These are phyloP conservation scores for Blastocladiella britannica DNA, from an alignment of 192 early-diverging fungal species.

Conservation along the genomic window DNA sequence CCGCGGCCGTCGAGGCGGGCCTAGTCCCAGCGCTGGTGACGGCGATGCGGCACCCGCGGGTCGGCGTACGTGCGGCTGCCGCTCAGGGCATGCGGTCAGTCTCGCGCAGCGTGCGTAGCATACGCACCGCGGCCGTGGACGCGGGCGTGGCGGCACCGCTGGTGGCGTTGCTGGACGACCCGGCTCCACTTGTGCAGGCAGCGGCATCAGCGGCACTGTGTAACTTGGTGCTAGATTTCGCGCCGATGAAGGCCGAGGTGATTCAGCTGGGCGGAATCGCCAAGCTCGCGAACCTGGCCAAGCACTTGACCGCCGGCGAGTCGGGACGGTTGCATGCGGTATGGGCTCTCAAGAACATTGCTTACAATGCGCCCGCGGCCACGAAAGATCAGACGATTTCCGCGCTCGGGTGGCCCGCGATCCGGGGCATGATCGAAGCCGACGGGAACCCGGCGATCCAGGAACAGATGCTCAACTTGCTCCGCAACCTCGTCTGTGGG, in stretches of 20 bases:
- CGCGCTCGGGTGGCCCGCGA: conserved; percentile 34
- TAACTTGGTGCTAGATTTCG: conserved; percentile 68
- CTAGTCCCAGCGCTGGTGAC: conserved; percentile 47
- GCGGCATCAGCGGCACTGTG: conserved; percentile 57
- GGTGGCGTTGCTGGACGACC: conserved; percentile 32
- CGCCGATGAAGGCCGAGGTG: conserved; percentile 50
- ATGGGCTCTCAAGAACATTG: conserved; percentile 64
- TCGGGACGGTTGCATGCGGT: conserved; percentile 36
- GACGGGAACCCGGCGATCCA: conserved; percentile 35
- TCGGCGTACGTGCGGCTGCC: conserved; percentile 44
- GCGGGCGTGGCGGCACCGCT: conserved; percentile 46
- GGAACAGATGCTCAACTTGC: conserved; percentile 50
- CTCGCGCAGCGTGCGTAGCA: conserved; percentile 47
- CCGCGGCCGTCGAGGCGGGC: conserved; percentile 45
- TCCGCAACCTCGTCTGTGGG: conserved; percentile 50
- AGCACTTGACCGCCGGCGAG: conserved; percentile 6
- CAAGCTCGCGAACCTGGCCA: conserved; percentile 36
- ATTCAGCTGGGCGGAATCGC: conserved; percentile 52
- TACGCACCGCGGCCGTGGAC: conserved; percentile 62
- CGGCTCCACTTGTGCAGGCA: conserved; percentile 33
- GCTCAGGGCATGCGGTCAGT: conserved; percentile 58
- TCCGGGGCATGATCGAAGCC: conserved; percentile 41
- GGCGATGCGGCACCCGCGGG: conserved; percentile 31
- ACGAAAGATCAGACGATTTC: conserved; percentile 46
- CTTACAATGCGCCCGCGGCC: conserved; percentile 43